Base-by-base conservation (phyloP, 306 rosid genomes). In the Dryas octopetala region DNA sequence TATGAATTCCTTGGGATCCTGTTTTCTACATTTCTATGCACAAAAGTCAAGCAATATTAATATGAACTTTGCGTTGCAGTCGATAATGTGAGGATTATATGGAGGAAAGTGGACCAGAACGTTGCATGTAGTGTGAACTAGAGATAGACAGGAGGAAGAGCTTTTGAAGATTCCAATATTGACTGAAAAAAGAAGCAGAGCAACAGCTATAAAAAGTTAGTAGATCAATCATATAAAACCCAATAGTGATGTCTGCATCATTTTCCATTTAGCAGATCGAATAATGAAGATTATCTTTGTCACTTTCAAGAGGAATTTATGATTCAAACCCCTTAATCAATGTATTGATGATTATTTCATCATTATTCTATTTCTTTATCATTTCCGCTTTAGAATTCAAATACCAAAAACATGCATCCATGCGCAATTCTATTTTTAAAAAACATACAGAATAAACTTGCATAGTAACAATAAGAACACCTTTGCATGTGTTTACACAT, bases 251-350 rank as follows among this genome's bases (percentile, higher is more conserved):
- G 43, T 62, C 8, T 16, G 60, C 62, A 74, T 74, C 63, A 74
- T 74, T 55, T 23, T 1, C 54, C 83, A 71, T 74, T 66, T 77
- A 73, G 76, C 65, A 71, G n/a, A 19, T 19, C 19, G 19, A 54
- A 66, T 68, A 6, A 50, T 46, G 41, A 79, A 79, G 17, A 59
- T 68, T 79, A 76, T 73, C 86, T 50, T 68, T 9, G 80, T 79
- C 88, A 23, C 78, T 82, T 73, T 82, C 82, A 63, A 23, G 16
- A 66, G 62, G 54, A 62, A 75, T 67, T 44, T 62, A 65, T 69
- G 58, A 46, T 49, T 71, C 58, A 67, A 26, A 43, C 67, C 52
- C 68, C 47, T 19, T 55, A 14, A 15, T 66, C 6, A 15, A 5
- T 26, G 6, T 9, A 15, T 58, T 58, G 38, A 58, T 58, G 15